Conservation (phyloP, 345 rosid genomes). For the Aethionema arabicum region DNA sequence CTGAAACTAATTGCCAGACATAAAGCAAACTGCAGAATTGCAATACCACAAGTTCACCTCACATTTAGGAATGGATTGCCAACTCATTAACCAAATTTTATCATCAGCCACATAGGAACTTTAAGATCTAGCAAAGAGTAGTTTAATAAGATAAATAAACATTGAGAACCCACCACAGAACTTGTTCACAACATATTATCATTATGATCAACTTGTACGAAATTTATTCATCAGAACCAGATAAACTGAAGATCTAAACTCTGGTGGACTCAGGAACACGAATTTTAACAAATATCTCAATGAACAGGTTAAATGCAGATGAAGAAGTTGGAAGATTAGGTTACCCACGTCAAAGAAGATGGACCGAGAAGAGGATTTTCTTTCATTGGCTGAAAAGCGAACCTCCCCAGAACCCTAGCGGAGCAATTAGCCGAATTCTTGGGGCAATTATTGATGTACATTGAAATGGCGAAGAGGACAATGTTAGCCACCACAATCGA, state of each 20-base stretch:
- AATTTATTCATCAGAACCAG: background rate
- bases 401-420: constrained; percentile 65
- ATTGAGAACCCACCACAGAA: background rate
- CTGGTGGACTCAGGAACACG: background rate
- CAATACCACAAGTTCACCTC: constrained; percentile 15
- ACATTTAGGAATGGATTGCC: background rate
- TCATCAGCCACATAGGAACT: background rate
- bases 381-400: constrained; percentile 79
- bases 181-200: constrained; percentile 4
- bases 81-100: constrained; percentile 2
- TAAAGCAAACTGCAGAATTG: background rate
- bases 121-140: constrained; percentile 23
- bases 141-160: background rate
- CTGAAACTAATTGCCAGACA: background rate
- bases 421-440: constrained; percentile 51
- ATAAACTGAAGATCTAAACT: background rate
- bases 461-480: constrained; percentile 51
- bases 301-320: background rate
- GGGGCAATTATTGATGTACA: constrained; percentile 90
- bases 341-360: constrained; percentile 71
- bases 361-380: constrained; percentile 97
- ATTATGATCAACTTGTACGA: background rate
- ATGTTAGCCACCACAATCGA: constrained; percentile 60
- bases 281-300: constrained; percentile 12
- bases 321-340: background rate